Base-by-base conservation (phyloP, 305 asterid species). In the Fraxinus sp. region DNA sequence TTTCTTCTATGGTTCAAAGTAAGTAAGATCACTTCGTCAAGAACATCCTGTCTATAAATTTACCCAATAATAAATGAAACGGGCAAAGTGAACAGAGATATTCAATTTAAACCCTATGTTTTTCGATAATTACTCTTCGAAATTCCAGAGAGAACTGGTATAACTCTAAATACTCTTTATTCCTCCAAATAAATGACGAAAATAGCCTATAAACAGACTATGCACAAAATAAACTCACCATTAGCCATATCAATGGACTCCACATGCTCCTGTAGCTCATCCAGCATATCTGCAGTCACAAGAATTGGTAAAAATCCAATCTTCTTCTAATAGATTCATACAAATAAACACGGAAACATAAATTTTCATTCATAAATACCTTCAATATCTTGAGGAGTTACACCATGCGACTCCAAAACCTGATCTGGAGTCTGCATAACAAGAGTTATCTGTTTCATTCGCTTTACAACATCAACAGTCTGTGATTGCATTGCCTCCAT, bases 401-500 rank as follows among this genome's bases (percentile, higher is more conserved):
- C 92, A 4, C 99, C 99, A n/a, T 94, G 98, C 73, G 98, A 89
- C 87, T 90, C 97, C 86, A 93, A 88, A 18, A 92, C 99, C 80
- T 90, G 86, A 78, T 93, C 92, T 0, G 99, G 97, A 5, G 97
- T 90, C 84, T 89, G 93, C 99, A 96, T 90, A 77, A 96, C 97
- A 77, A 92, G 89, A 10, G 97, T 92, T 71, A 96, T 96, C 92
- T 91, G 98, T 82, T 91, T 94, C 98, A 94, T 93, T 78, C 98
- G 86, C 84, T 87, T 89, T 22, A 91, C 39, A 7, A 93, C 95
- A 82, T 94, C 98, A 14, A 96, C 88, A 3, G 98, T 91, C 70
- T 94, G 97, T 7, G 94, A 87, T 88, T 96, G 98, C 97, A 94
- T 92, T 81, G 99, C 99, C 82, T 96, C 99, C 98, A 89, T 90